Percentiles rank a stretch among this genome's conserved stretches.
Conservation (phyloP, 768 basidiomycete species). For the Rhizopogon rudus region DNA sequence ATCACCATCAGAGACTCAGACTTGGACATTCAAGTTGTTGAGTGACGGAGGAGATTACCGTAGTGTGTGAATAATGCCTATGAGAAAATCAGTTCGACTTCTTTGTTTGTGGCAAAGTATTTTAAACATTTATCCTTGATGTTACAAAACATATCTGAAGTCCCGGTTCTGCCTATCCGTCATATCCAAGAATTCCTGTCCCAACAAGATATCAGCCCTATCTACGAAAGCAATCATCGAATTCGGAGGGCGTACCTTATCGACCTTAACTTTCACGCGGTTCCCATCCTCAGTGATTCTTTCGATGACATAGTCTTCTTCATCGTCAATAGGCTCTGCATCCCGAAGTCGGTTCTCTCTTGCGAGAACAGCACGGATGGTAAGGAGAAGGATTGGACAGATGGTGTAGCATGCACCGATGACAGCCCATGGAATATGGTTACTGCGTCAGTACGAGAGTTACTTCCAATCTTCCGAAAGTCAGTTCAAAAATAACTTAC, state of each 20-base stretch:
- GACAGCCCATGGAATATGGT: slow-evolving; percentile 67
- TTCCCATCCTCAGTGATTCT: slow-evolving; percentile 41
- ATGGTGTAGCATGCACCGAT: slow-evolving; percentile 54
- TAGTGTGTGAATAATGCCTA: no score
- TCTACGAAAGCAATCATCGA: neutral
- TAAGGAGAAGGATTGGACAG: slow-evolving; percentile 42
- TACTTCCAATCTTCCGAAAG: neutral
- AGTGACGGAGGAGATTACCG: no score
- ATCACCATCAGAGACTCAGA: no score
- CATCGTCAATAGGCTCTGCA: slow-evolving; percentile 42
- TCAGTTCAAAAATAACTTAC: slow-evolving; percentile 22
- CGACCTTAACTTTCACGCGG: slow-evolving; percentile 21
- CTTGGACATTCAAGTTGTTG: no score
- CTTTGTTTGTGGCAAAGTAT: no score
- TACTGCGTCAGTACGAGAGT: slow-evolving; percentile 28
- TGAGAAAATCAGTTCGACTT: no score
- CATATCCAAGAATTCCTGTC: slow-evolving; percentile 64
- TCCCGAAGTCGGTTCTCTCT: slow-evolving; percentile 55
- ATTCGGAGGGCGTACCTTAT: slow-evolving; percentile 26
- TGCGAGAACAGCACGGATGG: slow-evolving; percentile 46
- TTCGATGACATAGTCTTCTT: slow-evolving; percentile 56
- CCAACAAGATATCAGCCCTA: neutral
- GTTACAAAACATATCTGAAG: slow-evolving; percentile 64
- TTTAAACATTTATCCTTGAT: neutral
- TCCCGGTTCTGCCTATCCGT: slow-evolving; percentile 70